Conservation (phyloP, 1,284 basidiomycete genomes). For the Moesziomyces sp. region DNA sequence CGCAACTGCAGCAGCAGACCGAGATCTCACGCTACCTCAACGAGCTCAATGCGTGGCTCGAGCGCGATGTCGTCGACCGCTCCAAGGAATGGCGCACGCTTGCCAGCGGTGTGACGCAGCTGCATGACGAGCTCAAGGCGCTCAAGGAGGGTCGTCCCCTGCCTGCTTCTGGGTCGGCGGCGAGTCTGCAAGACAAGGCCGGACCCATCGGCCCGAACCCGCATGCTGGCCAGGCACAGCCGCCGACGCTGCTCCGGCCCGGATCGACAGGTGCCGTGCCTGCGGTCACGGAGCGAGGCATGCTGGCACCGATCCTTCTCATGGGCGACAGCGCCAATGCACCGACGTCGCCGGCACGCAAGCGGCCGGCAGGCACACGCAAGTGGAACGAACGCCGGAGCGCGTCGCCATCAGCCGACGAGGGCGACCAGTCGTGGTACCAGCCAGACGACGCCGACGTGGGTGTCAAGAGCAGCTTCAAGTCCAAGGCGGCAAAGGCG, state of each 20-base stretch:
- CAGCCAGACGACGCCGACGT: slow-evolving; percentile 28
- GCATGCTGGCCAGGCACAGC: slow-evolving; percentile 1
- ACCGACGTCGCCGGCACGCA: slow-evolving; percentile 12
- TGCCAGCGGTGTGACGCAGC: slow-evolving; percentile 52
- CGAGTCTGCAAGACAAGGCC: slow-evolving; percentile 3
- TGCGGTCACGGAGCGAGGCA: slow-evolving; percentile 18
- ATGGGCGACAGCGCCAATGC: slow-evolving; percentile 28
- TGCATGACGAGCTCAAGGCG: slow-evolving; percentile 53
- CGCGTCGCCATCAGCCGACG: slow-evolving; percentile 18
- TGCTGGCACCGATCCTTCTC: slow-evolving; percentile 1
- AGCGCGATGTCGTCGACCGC: slow-evolving; percentile 56
- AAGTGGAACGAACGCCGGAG: slow-evolving; percentile 36
- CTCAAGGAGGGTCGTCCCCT: slow-evolving; percentile 36
- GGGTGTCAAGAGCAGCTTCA: slow-evolving; percentile 16
- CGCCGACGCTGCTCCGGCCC: slow-evolving; percentile 22
- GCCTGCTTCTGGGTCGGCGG: not conserved
- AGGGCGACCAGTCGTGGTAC: slow-evolving; percentile 25
- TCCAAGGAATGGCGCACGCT: slow-evolving; percentile 58
- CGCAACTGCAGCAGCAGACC: slow-evolving; percentile 53
- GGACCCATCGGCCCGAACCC: slow-evolving; percentile 3
- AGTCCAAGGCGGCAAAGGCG: slow-evolving; percentile 21
- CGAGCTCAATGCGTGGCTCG: slow-evolving; percentile 62
- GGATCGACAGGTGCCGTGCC: slow-evolving; percentile 24
- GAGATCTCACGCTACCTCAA: slow-evolving; percentile 62
- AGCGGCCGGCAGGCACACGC: slow-evolving; percentile 21